A percentile compares a stretch with the other conserved stretches of the same genome.
phyloP scores from a whole-genome alignment of 495 filamentous ascomycete genomes.

The Achaetomiella virescens region DNA sequence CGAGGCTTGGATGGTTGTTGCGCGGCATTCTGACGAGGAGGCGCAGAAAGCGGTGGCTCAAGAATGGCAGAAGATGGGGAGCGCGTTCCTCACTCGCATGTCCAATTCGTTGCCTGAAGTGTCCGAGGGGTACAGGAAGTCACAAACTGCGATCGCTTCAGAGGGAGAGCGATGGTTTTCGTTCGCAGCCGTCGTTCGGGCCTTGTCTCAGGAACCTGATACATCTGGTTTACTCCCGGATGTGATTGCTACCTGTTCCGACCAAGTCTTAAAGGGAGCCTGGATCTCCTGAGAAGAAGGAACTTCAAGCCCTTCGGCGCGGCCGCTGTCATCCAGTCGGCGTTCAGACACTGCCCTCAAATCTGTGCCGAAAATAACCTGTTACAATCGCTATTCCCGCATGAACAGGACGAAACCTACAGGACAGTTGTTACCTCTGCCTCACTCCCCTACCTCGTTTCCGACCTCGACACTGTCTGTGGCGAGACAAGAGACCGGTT shows the following conservation, averaged over 20 bases:
- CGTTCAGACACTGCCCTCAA: constrained; percentile 28
- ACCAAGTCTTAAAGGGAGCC: constrained; percentile 29
- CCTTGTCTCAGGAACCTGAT: neutral
- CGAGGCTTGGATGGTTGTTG: constrained; percentile 26
- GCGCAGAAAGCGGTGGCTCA: constrained; percentile 9
- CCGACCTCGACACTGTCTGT: constrained; percentile 28
- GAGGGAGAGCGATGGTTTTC: constrained; percentile 59
- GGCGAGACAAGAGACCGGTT: constrained; percentile 34
- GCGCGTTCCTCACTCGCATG: constrained; percentile 54
- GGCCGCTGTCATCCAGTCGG: constrained; percentile 53
- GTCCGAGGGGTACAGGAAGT: constrained; percentile 64
- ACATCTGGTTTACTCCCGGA: neutral
- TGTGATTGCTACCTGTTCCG: constrained; percentile 12
- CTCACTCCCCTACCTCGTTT: constrained; percentile 31
- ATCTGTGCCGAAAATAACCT: constrained; percentile 17
- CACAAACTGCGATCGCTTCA: constrained; percentile 57
- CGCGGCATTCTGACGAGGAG: constrained; percentile 21
- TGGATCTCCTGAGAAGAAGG: constrained; percentile 38
- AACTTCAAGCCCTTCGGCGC: constrained; percentile 82
- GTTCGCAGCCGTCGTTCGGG: constrained; percentile 43
- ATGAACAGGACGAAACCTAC: constrained; percentile 8
- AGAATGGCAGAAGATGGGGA: constrained; percentile 50
- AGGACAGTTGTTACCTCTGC: constrained; percentile 29
- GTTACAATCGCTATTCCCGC: constrained; percentile 17
- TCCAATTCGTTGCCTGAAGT: constrained; percentile 69